These are phyloP conservation scores for Strigomonas culicis DNA, from an alignment of 208 protist genomes.

Conservation along the genomic window DNA sequence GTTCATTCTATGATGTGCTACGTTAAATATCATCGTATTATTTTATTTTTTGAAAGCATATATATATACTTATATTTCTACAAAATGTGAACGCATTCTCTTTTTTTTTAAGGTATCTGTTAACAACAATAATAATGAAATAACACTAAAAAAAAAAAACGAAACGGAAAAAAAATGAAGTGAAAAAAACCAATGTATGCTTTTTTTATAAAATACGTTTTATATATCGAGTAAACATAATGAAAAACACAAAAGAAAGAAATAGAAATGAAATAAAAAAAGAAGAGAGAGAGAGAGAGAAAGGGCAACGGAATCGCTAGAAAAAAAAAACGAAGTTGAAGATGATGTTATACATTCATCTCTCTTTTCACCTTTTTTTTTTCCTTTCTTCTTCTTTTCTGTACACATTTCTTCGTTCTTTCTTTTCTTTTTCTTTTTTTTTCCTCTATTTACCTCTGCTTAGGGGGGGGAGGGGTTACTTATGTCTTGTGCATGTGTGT, in stretches of 20 bases:
- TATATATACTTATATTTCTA: no score
- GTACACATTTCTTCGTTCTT: neutral
- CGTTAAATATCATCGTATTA: neutral
- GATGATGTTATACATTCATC: neutral
- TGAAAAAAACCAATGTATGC: neutral
- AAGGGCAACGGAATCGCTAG: neutral
- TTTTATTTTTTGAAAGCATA: neutral
- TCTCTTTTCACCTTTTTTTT: neutral
- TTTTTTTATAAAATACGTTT: conserved; percentile 4
- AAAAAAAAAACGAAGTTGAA: conserved; percentile 6
- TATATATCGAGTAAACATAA: neutral
- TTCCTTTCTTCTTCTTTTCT: neutral
- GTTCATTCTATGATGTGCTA: no score
- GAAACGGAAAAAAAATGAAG: conserved; percentile 2
- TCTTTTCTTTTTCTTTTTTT: conserved; percentile 9
- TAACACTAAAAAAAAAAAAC: neutral
- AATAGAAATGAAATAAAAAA: neutral
- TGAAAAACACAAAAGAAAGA: neutral
- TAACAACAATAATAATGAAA: conserved; percentile 5
- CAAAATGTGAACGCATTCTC: neutral
- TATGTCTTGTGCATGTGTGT: neutral
- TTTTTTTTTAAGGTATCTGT: neutral
- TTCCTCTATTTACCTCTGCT: conserved; percentile 9
- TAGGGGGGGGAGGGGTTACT: neutral
- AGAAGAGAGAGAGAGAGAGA: conserved; percentile 6